phyloP scores from a whole-genome alignment of 1,284 basidiomycete species.

The Wolfiporia cocos region DNA sequence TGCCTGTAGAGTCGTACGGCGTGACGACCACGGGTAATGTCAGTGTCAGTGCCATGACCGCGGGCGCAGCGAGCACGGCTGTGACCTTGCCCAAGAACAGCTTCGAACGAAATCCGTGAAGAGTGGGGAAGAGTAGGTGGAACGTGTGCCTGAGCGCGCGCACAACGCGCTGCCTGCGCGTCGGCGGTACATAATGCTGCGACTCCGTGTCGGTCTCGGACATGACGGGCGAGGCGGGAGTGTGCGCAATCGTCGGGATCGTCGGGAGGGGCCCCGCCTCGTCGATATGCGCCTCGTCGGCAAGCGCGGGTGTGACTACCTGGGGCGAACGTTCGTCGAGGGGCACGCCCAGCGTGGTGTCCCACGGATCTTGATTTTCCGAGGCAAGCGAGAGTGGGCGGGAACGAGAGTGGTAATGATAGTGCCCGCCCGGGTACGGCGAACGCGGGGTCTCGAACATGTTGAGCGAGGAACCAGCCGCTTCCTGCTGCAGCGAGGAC shows the following conservation, averaged over 20 bases:
- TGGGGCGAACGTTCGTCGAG: slow-evolving; percentile 39
- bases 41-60: slow-evolving; percentile 80
- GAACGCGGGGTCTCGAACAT: slow-evolving; percentile 66
- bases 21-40: slow-evolving; percentile 88
- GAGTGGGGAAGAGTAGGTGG: slow-evolving; percentile 80
- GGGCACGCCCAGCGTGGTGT: slow-evolving; percentile 39
- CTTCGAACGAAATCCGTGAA: slow-evolving; percentile 73
- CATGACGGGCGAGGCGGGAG: slow-evolving; percentile 45
- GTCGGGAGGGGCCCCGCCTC: slow-evolving; percentile 18
- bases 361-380: slow-evolving; percentile 39
- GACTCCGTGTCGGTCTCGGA: slow-evolving; percentile 34
- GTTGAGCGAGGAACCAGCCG: slow-evolving; percentile 47
- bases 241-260: slow-evolving; percentile 50
- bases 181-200: slow-evolving; percentile 32
- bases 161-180: slow-evolving; percentile 36
- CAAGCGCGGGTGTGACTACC: slow-evolving; percentile 25
- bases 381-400: slow-evolving; percentile 19
- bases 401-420: slow-evolving; percentile 37
- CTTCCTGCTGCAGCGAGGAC: slow-evolving; percentile 65
- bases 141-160: slow-evolving; percentile 35
- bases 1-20: slow-evolving; percentile 36
- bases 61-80: slow-evolving; percentile 80
- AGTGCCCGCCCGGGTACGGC: slow-evolving; percentile 71
- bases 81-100: slow-evolving; percentile 69
- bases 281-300: slow-evolving; percentile 11